Conservation (phyloP, 1,139 yeast genomes). For the Suhomyces ambrosiae region DNA sequence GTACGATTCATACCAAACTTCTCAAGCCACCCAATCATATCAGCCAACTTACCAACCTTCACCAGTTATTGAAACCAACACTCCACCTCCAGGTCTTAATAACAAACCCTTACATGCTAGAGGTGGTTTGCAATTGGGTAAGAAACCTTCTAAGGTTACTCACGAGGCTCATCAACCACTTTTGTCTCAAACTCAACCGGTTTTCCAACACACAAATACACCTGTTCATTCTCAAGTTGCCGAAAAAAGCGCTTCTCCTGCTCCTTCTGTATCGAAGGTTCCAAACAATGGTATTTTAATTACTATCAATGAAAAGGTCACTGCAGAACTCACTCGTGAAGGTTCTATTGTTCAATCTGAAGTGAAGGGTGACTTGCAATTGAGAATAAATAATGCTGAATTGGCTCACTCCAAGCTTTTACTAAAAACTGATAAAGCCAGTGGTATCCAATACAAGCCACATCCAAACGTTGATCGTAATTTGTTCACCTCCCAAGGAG, state of each 20-base stretch:
- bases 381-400: constrained; percentile 76
- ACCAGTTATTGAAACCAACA: constrained; percentile 23
- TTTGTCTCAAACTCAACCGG: constrained; percentile 33
- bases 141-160: constrained; percentile 43
- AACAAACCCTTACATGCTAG: constrained; percentile 47
- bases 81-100: constrained; percentile 5
- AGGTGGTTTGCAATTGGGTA: constrained; percentile 82
- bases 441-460: constrained; percentile 77
- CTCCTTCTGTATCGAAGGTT: constrained; percentile 34
- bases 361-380: constrained; percentile 86
- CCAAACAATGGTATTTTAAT: constrained; percentile 78
- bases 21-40: constrained; percentile 25
- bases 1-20: constrained; percentile 28
- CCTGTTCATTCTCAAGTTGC: constrained; percentile 12
- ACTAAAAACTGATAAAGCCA: constrained; percentile 50
- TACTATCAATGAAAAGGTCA: constrained; percentile 73
- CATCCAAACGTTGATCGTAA: constrained; percentile 93
- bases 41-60: constrained; percentile 42
- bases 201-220: constrained; percentile 24
- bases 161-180: constrained; percentile 49
- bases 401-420: constrained; percentile 67
- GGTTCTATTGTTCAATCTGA: constrained; percentile 77
- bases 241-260: constrained; percentile 30
- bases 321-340: constrained; percentile 80
- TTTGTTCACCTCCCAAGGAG: constrained; percentile 56